These are phyloP conservation scores for Plasmodium gallinaceum DNA, from an alignment of 169 alveolate species.

Conservation along the genomic window DNA sequence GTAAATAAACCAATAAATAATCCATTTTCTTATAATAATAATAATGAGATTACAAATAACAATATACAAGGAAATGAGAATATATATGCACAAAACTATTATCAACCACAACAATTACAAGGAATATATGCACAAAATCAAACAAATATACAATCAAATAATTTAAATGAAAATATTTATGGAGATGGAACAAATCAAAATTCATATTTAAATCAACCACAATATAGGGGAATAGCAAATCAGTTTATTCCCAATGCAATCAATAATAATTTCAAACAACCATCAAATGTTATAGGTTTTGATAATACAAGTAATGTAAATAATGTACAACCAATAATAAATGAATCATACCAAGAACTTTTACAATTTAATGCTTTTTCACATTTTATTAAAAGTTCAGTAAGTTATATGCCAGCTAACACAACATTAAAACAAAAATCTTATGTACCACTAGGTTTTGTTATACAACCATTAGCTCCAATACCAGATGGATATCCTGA, in stretches of 20 bases:
- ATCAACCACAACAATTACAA: slow-evolving; percentile 25
- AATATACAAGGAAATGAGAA: slow-evolving; percentile 41
- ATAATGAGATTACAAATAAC: slow-evolving; percentile 7
- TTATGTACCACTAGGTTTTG: slow-evolving; percentile 86
- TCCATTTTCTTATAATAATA: slow-evolving; percentile 46
- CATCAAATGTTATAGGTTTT: slow-evolving; percentile 41
- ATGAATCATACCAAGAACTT: slow-evolving; percentile 69
- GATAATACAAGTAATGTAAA: slow-evolving; percentile 43
- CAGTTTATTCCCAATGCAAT: slow-evolving; percentile 20
- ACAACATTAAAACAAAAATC: slow-evolving; percentile 87
- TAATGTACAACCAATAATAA: slow-evolving; percentile 57
- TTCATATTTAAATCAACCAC: slow-evolving; percentile 36
- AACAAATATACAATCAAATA: slow-evolving; percentile 8
- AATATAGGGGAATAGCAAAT: slow-evolving; percentile 32
- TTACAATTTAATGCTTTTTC: slow-evolving; percentile 77
- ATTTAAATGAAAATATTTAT: slow-evolving; percentile 44
- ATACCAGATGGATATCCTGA: slow-evolving; percentile 89
- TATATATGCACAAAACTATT: slow-evolving; percentile 38
- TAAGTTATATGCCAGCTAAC: slow-evolving; percentile 81
- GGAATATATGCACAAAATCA: slow-evolving; percentile 24
- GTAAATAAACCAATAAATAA: slow-evolving; percentile 55
- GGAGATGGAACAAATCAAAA: slow-evolving; percentile 26
- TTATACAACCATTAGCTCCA: slow-evolving; percentile 89
- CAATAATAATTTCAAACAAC: slow-evolving; percentile 17
- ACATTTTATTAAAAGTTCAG: slow-evolving; percentile 77